These are phyloP conservation scores for Durotheca rogersii DNA, from an alignment of 495 filamentous ascomycete species.

Conservation along the genomic window DNA sequence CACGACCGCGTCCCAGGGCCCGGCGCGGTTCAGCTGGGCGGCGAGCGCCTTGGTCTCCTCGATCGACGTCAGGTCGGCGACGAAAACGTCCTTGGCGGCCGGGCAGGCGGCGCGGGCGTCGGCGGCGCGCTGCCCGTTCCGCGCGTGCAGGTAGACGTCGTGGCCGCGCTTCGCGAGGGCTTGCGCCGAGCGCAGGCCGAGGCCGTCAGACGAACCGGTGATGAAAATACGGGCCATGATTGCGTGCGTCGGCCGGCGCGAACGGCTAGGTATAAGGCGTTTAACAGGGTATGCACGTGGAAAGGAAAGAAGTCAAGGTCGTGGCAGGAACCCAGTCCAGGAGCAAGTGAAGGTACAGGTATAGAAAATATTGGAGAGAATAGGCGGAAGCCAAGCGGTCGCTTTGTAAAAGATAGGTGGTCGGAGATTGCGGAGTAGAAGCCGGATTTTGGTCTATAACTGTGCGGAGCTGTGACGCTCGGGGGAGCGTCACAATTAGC, in stretches of 20 bases:
- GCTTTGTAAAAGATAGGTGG: conserved; percentile 3
- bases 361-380: conserved; percentile 20
- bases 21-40: conserved; percentile 48
- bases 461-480: conserved; percentile 12
- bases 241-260: not conserved
- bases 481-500: conserved; percentile 5
- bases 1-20: conserved; percentile 56
- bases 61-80: conserved; percentile 54
- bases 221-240: conserved; percentile 59
- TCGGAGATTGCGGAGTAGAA: conserved; percentile 12
- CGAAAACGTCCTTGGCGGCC: conserved; percentile 49
- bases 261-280: too few relatives aligned
- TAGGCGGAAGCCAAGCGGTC: not conserved
- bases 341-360: not conserved
- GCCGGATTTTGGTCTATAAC: conserved; percentile 8
- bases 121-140: conserved; percentile 50
- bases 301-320: too few relatives aligned
- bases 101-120: conserved; percentile 49
- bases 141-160: conserved; percentile 58
- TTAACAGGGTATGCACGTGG: too few relatives aligned
- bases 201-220: conserved; percentile 51
- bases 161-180: conserved; percentile 54
- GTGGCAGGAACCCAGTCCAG: too few relatives aligned
- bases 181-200: conserved; percentile 54
- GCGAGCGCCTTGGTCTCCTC: conserved; percentile 57